These are phyloP conservation scores for Saturnispora saitoi DNA, from an alignment of 805 yeast species.

Conservation along the genomic window DNA sequence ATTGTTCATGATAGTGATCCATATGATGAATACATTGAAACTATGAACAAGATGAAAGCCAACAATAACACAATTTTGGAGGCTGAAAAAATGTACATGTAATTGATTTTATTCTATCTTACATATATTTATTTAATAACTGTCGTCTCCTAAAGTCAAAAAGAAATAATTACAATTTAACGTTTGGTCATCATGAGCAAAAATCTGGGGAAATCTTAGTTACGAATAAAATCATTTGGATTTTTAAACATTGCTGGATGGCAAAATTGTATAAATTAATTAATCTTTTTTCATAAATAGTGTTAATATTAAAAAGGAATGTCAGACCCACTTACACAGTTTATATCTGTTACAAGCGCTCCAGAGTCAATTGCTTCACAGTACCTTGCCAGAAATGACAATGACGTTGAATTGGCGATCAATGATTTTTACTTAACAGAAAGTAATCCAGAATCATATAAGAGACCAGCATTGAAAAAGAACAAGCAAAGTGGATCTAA, in stretches of 20 bases:
- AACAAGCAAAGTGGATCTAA: neutral
- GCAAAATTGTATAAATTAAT: neutral
- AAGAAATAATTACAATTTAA: neutral
- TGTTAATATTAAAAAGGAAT: neutral
- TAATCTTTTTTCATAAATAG: neutral
- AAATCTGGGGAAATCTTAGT: neutral
- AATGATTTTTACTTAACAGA: constrained; percentile 21
- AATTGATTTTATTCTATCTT: neutral
- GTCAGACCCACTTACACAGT: constrained; percentile 12
- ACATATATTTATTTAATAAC: neutral
- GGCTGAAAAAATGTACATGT: constrained; percentile 53
- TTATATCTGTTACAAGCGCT: constrained; percentile 16
- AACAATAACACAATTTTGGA: constrained; percentile 84
- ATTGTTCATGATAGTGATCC: constrained; percentile 94
- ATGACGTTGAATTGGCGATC: constrained; percentile 22
- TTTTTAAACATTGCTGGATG: neutral
- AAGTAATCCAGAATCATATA: constrained; percentile 5
- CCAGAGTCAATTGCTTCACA: constrained; percentile 31
- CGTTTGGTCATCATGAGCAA: neutral
- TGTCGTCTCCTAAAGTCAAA: neutral
- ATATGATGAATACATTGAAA: constrained; percentile 89
- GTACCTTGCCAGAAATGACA: constrained; percentile 27
- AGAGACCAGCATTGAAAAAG: constrained; percentile 2
- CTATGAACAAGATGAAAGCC: constrained; percentile 95
- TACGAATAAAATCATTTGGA: neutral